These are phyloP conservation scores for Podospora conica DNA, from an alignment of 495 filamentous ascomycete species.

Conservation along the genomic window DNA sequence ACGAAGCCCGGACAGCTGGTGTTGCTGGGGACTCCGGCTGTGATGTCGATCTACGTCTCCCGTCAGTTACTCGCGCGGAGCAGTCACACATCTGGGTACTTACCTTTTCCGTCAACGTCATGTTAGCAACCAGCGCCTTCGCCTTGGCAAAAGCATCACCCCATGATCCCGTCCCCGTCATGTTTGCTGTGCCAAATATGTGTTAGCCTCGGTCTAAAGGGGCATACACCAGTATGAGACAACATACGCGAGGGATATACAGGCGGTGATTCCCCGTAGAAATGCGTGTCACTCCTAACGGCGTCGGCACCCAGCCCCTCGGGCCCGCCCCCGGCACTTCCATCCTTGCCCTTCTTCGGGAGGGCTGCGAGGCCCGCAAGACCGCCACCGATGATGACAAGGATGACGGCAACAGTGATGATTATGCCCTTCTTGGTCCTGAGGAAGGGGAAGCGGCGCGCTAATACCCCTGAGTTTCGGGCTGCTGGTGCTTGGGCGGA, in stretches of 20 bases:
- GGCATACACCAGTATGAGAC: neutral
- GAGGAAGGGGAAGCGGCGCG: conserved; percentile 35
- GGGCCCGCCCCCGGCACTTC: conserved; percentile 6
- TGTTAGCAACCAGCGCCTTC: conserved; percentile 44
- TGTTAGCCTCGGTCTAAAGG: neutral
- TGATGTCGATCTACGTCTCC: conserved; percentile 43
- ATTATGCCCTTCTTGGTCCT: conserved; percentile 32
- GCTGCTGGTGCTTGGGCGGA: conserved; percentile 7
- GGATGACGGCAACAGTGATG: conserved; percentile 27
- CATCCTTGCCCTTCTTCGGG: conserved; percentile 10
- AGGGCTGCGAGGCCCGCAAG: conserved; percentile 31
- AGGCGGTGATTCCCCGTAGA: conserved; percentile 52
- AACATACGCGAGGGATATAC: conserved; percentile 53
- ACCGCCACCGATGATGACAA: conserved; percentile 33
- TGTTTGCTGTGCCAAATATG: conserved; percentile 44
- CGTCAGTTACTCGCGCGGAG: neutral
- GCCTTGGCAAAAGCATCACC: conserved; percentile 47
- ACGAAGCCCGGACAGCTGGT: conserved; percentile 51
- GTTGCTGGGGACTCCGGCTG: conserved; percentile 38
- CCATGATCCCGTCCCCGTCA: conserved; percentile 40
- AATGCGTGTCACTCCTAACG: conserved; percentile 41
- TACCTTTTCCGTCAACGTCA: conserved; percentile 59
- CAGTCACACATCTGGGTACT: conserved; percentile 31
- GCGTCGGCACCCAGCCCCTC: conserved; percentile 6
- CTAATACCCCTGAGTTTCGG: neutral